Evolutionary conservation across 176 grass and related monocot genomes (phyloP).

Genomic region (Thinopyrum elongatum): DNA sequence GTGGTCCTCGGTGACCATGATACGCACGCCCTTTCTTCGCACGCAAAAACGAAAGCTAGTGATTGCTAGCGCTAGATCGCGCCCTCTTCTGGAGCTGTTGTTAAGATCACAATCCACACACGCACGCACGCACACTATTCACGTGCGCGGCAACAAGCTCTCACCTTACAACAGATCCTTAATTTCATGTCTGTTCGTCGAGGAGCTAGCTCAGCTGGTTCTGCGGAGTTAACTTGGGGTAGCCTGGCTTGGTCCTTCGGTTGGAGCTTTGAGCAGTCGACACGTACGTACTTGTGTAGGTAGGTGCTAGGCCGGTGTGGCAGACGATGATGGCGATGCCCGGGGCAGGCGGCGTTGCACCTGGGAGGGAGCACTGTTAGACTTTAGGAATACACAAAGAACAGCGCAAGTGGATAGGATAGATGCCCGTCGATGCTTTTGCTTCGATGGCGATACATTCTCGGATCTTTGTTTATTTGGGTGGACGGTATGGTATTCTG

Average conservation of each 20-base stretch:
- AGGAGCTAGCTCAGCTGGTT: too few relatives aligned
- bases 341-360: conserved; percentile 17
- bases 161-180: neutral
- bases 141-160: neutral
- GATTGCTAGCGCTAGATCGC: neutral
- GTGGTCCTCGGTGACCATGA: conserved; percentile 36
- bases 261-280: neutral
- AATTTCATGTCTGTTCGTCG: neutral
- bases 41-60: conserved; percentile 44
- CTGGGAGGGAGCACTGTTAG: conserved; percentile 15
- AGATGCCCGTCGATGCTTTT: conserved; percentile 36
- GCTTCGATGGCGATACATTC: conserved; percentile 34
- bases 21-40: conserved; percentile 35
- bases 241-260: too few relatives aligned
- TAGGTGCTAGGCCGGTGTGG: too few relatives aligned
- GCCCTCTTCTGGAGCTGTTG: neutral
- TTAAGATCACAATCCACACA: neutral
- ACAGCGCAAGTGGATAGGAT: conserved; percentile 39
- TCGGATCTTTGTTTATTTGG: conserved; percentile 46
- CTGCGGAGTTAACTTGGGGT: too few relatives aligned
- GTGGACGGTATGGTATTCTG: conserved; percentile 18
- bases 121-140: conserved; percentile 31
- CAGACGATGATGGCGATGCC: conserved; percentile 1
- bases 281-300: neutral
- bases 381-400: conserved; percentile 46